These are phyloP conservation scores for Fusarium albosuccineum DNA, from an alignment of 2,329 filamentous ascomycete species.

Conservation along the genomic window DNA sequence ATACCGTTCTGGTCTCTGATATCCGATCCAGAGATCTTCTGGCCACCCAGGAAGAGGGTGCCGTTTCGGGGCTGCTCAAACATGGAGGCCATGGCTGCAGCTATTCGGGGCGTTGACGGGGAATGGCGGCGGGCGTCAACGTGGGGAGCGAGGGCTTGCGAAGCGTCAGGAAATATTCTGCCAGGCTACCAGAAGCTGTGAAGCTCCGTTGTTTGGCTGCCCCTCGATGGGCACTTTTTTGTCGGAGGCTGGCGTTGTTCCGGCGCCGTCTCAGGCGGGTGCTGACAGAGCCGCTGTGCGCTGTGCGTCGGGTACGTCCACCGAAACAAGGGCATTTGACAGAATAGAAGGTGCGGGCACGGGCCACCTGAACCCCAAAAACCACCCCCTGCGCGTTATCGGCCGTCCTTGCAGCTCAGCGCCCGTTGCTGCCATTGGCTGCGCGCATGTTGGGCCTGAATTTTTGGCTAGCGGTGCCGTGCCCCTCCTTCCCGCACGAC, in stretches of 20 bases:
- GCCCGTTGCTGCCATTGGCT: conserved; percentile 37
- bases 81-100: conserved; percentile 83
- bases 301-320: conserved; percentile 9
- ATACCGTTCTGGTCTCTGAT: conserved; percentile 96
- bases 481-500: conserved; percentile 44
- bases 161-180: conserved; percentile 48
- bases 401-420: conserved; percentile 28
- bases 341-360: conserved; percentile 29
- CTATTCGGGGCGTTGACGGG: conserved; percentile 42
- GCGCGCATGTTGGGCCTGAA: conserved; percentile 43
- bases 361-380: conserved; percentile 38
- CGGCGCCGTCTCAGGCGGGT: conserved; percentile 34
- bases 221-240: conserved; percentile 45
- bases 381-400: conserved; percentile 34
- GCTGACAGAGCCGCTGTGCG: neutral
- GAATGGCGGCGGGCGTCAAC: conserved; percentile 44
- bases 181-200: conserved; percentile 48
- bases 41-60: conserved; percentile 95
- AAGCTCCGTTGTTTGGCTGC: conserved; percentile 43
- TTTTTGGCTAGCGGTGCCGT: conserved; percentile 42
- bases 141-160: conserved; percentile 41
- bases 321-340: conserved; percentile 35
- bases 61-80: conserved; percentile 97
- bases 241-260: conserved; percentile 46
- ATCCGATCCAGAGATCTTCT: conserved; percentile 97